Evolutionary conservation across 257 asterid genomes (phyloP).

Genomic region (Mentha longifolia): DNA sequence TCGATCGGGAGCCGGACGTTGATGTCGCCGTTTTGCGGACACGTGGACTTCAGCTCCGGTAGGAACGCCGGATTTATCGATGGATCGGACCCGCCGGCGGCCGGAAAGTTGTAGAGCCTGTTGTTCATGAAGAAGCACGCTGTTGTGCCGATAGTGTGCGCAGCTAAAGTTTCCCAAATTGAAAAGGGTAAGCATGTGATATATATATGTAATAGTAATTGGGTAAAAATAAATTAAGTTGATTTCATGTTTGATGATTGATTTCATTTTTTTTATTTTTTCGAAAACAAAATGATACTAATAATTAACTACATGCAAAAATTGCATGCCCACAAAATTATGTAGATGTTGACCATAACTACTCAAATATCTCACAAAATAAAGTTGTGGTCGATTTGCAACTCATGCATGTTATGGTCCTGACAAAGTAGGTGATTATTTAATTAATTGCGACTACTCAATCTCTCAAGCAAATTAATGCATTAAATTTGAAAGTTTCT

Average conservation of each 20-base stretch:
- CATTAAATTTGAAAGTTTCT: conserved; percentile 3
- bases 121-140: conserved; percentile 93
- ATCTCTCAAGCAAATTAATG: background rate
- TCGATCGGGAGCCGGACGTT: conserved; percentile 67
- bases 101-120: conserved; percentile 66
- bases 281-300: no score
- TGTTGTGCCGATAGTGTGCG: conserved; percentile 84
- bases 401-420: background rate
- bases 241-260: background rate
- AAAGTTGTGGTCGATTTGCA: no score
- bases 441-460: background rate
- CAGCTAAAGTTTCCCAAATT: conserved; percentile 44
- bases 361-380: background rate
- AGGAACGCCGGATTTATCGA: conserved; percentile 62
- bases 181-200: background rate
- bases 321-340: background rate
- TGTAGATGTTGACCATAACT: background rate
- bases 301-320: background rate
- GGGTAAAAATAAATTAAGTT: background rate
- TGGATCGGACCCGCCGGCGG: conserved; percentile 66
- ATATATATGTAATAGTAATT: no score
- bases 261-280: no score
- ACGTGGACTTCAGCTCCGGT: conserved; percentile 56
- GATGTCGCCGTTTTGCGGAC: conserved; percentile 59
- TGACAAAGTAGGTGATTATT: background rate